Conservation (phyloP, 768 basidiomycete species). For the Mycena vulgaris region DNA sequence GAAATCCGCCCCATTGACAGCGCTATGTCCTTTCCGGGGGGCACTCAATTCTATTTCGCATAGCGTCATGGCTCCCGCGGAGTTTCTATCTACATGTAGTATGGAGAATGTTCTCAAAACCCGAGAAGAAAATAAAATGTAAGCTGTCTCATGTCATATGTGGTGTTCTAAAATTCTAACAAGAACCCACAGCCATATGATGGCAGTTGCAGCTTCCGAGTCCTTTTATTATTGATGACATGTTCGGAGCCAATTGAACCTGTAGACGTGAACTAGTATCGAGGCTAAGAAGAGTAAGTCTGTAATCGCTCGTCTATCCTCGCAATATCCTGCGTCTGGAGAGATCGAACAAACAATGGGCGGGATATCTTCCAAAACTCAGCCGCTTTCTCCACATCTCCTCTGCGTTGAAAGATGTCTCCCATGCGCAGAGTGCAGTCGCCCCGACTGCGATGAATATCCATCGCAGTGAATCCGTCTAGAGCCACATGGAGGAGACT, state of each 20-base stretch:
- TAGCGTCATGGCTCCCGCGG: background rate
- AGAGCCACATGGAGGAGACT: constrained; percentile 1
- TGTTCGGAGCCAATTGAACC: too few relatives aligned
- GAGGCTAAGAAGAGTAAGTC: background rate
- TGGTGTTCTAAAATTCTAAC: too few relatives aligned
- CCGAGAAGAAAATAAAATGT: background rate
- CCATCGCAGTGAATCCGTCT: constrained; percentile 3
- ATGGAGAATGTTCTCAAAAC: background rate
- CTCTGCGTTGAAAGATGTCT: background rate
- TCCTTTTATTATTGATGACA: too few relatives aligned
- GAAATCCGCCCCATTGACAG: background rate
- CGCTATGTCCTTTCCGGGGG: background rate
- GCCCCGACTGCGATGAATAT: background rate
- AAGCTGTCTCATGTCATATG: background rate
- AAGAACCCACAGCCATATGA: too few relatives aligned
- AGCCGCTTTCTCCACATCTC: background rate
- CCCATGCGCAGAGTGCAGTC: background rate
- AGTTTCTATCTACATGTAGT: background rate
- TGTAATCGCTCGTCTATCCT: constrained; percentile 11
- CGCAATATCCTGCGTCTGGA: background rate
- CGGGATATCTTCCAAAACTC: constrained; percentile 7
- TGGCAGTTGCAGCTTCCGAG: too few relatives aligned
- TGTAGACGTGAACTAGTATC: too few relatives aligned
- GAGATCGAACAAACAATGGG: background rate
- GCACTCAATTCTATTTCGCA: background rate